These are phyloP conservation scores for Suhomyces faveliae DNA, from an alignment of 805 yeast genomes.

Conservation along the genomic window DNA sequence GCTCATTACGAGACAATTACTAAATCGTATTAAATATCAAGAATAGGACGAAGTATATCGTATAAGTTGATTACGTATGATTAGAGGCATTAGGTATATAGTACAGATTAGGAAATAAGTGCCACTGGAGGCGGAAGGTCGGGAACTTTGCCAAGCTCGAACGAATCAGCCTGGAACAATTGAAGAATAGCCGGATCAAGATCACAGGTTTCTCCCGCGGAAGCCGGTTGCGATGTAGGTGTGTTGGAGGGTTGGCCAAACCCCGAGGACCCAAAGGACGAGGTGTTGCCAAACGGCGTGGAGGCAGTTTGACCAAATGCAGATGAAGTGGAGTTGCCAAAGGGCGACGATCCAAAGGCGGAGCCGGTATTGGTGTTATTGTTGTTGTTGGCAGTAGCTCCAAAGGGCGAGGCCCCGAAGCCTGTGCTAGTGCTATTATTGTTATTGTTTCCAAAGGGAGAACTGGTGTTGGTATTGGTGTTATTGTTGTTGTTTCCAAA, in stretches of 20 bases:
- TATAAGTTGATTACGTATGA: too few species aligned
- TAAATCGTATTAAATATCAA: too few species aligned
- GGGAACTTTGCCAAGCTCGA: constrained; percentile 65
- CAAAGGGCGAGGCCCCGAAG: constrained; percentile 9
- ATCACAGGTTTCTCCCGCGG: neutral
- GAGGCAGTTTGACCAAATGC: constrained; percentile 13
- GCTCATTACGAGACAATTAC: too few species aligned
- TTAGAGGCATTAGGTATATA: too few species aligned
- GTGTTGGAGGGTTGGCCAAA: constrained; percentile 5
- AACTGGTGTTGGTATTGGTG: neutral
- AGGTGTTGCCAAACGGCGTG: constrained; percentile 16
- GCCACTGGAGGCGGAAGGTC: constrained; percentile 69
- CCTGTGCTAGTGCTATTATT: neutral
- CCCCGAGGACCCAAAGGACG: constrained; percentile 15
- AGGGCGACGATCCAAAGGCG: constrained; percentile 13
- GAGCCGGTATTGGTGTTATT: neutral
- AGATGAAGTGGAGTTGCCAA: constrained; percentile 14
- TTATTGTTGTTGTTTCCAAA: constrained; percentile 1
- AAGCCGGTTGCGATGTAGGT: constrained; percentile 1
- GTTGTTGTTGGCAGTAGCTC: constrained; percentile 5
- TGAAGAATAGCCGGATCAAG: constrained; percentile 25
- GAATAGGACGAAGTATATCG: too few species aligned
- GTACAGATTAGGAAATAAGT: constrained; percentile 14
- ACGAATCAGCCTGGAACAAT: constrained; percentile 48
- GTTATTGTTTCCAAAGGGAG: constrained; percentile 4